Evolutionary conservation across 2,329 filamentous ascomycete genomes (phyloP).

Genomic region (Claviceps digitariae): DNA sequence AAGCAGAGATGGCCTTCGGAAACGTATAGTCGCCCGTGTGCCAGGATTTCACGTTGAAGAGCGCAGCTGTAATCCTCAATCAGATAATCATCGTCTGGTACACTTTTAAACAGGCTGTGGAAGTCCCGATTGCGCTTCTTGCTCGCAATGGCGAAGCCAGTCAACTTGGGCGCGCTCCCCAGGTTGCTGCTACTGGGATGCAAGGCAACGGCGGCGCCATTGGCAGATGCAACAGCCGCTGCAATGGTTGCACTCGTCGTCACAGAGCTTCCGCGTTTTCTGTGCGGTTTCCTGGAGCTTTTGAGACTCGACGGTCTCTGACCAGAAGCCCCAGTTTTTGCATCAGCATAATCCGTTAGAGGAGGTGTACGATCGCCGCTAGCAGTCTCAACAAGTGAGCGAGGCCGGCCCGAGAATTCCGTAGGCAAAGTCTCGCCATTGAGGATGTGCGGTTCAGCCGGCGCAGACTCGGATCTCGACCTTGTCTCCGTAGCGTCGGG

Average conservation of each 20-base stretch:
- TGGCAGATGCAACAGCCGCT: slow-evolving; percentile 57
- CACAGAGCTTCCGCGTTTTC: slow-evolving; percentile 73
- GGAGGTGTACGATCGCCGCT: slow-evolving; percentile 51
- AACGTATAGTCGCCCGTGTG: slow-evolving; percentile 87
- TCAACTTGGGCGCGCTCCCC: slow-evolving; percentile 56
- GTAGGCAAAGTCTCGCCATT: slow-evolving; percentile 16
- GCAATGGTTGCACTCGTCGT: slow-evolving; percentile 54
- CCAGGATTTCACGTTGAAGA: slow-evolving; percentile 84
- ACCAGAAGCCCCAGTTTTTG: slow-evolving; percentile 38
- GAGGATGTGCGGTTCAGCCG: slow-evolving; percentile 28
- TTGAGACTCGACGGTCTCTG: slow-evolving; percentile 54
- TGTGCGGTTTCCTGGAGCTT: slow-evolving; percentile 45
- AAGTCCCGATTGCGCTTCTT: slow-evolving; percentile 96
- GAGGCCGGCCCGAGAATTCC: slow-evolving; percentile 26
- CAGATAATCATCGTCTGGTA: slow-evolving; percentile 93
- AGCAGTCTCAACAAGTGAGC: slow-evolving; percentile 36
- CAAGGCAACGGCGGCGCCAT: slow-evolving; percentile 54
- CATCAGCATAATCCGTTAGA: slow-evolving; percentile 47
- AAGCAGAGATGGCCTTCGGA: slow-evolving; percentile 97
- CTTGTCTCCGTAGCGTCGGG: slow-evolving; percentile 34
- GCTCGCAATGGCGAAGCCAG: slow-evolving; percentile 89
- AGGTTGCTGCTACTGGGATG: slow-evolving; percentile 43
- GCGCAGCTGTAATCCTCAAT: slow-evolving; percentile 99
- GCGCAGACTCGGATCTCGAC: slow-evolving; percentile 44
- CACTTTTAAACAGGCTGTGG: slow-evolving; percentile 84